phyloP scores from a whole-genome alignment of 73 alveolate genomes.

The Paramecium octaurelia region DNA sequence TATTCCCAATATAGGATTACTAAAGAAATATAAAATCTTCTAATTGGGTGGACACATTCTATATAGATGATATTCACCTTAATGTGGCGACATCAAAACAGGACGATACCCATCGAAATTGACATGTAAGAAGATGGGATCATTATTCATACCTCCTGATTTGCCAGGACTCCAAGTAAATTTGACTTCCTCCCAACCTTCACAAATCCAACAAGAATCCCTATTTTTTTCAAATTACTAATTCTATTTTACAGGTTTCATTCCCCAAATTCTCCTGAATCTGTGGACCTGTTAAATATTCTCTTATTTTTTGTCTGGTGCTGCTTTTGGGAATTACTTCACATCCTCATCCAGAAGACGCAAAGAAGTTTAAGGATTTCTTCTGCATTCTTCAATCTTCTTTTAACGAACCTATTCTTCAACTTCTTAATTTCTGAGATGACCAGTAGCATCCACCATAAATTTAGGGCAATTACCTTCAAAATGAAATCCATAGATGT shows the following conservation, averaged over 20 bases:
- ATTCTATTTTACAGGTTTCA: constrained; percentile 3
- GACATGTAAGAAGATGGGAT: constrained; percentile 52
- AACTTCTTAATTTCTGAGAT: background rate
- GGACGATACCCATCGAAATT: constrained; percentile 55
- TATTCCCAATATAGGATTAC: constrained; percentile 47
- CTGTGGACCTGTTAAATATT: background rate
- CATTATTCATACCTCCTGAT: constrained; percentile 49
- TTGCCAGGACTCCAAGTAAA: constrained; percentile 54
- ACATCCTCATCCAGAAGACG: constrained; percentile 27
- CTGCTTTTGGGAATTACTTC: background rate
- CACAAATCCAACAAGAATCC: constrained; percentile 61
- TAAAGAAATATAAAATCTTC: constrained; percentile 10
- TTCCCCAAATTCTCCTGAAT: constrained; percentile 25
- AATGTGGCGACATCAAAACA: constrained; percentile 6
- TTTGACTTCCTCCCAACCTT: constrained; percentile 61
- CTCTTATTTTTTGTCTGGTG: background rate
- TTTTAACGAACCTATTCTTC: background rate
- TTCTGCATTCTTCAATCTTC: constrained; percentile 15
- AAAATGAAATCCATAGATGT: constrained; percentile 59
- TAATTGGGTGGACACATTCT: constrained; percentile 65
- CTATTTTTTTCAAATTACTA: background rate
- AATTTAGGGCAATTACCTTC: constrained; percentile 48
- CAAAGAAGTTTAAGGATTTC: constrained; percentile 5
- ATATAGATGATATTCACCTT: constrained; percentile 49
- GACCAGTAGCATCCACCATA: constrained; percentile 48